Percentiles rank a stretch among this genome's conserved stretches.
Conservation (phyloP, 805 yeast genomes). For the Teunomyces funiuensis region DNA sequence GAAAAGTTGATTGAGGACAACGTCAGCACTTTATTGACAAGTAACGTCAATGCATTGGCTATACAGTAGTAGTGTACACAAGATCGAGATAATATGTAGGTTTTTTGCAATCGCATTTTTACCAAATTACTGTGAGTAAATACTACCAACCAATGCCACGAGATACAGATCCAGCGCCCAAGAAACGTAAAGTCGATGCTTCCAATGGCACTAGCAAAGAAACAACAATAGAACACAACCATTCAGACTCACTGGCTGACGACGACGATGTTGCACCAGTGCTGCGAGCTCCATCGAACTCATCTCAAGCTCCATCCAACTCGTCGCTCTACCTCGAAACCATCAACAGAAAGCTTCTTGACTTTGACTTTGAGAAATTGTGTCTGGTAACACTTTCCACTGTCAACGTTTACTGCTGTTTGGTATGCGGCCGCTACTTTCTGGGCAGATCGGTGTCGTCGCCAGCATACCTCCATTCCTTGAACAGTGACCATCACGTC, state of each 20-base stretch:
- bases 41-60: slow-evolving; percentile 87
- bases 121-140: too few species aligned
- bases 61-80: slow-evolving; percentile 32
- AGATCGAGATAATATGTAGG: background rate
- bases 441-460: slow-evolving; percentile 67
- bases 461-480: slow-evolving; percentile 66
- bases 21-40: slow-evolving; percentile 80
- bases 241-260: too few species aligned
- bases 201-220: background rate
- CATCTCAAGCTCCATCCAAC: background rate
- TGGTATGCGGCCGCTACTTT: slow-evolving; percentile 70
- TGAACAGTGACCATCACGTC: slow-evolving; percentile 62
- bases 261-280: too few species aligned
- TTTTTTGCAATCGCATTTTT: background rate
- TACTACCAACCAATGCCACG: background rate
- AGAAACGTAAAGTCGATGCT: background rate
- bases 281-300: too few species aligned
- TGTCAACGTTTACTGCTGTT: slow-evolving; percentile 67
- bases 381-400: slow-evolving; percentile 64
- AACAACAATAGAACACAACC: too few species aligned
- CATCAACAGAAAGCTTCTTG: slow-evolving; percentile 46
- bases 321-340: slow-evolving; percentile 35
- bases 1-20: slow-evolving; percentile 86
- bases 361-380: slow-evolving; percentile 68
- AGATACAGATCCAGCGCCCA: slow-evolving; percentile 3